Conservation (phyloP, 2,329 filamentous ascomycete genomes). For the Alternaria solani region DNA sequence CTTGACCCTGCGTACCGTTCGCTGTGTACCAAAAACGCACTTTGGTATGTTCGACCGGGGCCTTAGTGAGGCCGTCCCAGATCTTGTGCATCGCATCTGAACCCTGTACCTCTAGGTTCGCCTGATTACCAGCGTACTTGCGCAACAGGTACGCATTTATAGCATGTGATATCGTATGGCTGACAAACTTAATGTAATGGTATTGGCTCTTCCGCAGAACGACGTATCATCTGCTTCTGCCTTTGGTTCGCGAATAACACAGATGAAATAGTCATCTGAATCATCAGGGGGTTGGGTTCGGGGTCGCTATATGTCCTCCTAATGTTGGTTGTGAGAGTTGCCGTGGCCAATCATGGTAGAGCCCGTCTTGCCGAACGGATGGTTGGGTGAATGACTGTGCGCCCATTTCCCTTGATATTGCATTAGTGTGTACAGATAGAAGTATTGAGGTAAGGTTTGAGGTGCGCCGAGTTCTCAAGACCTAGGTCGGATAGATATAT, state of each 20-base stretch:
- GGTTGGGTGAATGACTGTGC: conserved; percentile 27
- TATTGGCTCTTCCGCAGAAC: conserved; percentile 24
- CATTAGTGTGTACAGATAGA: background rate
- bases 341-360: conserved; percentile 46
- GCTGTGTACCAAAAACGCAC: conserved; percentile 20
- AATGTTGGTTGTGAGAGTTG: conserved; percentile 41
- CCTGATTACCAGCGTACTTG: background rate
- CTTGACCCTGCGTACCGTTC: conserved; percentile 15
- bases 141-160: conserved; percentile 19
- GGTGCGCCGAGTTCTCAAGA: background rate
- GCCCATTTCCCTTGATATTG: background rate
- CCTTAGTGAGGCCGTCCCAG: background rate
- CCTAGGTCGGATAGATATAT: conserved; percentile 28
- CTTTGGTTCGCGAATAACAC: conserved; percentile 33
- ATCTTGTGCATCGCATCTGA: background rate
- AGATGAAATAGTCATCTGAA: conserved; percentile 28
- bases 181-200: conserved; percentile 30
- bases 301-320: conserved; percentile 38
- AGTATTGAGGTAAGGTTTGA: no score
- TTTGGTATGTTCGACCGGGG: background rate
- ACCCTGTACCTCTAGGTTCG: background rate
- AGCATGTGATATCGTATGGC: conserved; percentile 32
- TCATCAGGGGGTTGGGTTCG: conserved; percentile 29
- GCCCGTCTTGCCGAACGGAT: conserved; percentile 30
- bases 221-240: conserved; percentile 32